Percentiles rank a stretch among this genome's conserved stretches.
Evolutionary conservation across 225 moss, liverwort and hornwort genomes (phyloP).

Genomic region (Antitrichia curtipendula): DNA sequence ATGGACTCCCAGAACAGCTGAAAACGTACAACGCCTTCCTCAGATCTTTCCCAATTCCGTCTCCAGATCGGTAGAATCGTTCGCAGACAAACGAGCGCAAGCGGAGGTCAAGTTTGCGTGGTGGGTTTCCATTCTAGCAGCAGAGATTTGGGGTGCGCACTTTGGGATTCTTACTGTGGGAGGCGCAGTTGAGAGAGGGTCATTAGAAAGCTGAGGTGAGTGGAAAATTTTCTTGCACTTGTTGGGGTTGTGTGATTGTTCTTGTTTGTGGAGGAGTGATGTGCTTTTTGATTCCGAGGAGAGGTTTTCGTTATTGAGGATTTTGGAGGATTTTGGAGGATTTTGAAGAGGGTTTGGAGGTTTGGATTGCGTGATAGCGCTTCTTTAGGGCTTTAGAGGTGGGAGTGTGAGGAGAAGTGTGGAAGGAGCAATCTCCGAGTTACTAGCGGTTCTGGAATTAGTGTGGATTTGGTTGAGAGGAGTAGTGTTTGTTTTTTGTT

Average conservation of each 20-base stretch:
- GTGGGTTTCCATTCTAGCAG: neutral
- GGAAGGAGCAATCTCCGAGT: neutral
- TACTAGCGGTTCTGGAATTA: neutral
- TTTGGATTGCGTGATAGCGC: neutral
- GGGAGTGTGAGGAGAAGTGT: neutral
- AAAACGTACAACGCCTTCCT: neutral
- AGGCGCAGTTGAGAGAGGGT: neutral
- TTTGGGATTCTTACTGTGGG: neutral
- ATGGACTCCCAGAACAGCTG: neutral
- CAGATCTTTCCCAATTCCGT: neutral
- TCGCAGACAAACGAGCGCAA: neutral
- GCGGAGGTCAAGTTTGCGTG: neutral
- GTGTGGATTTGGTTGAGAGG: neutral
- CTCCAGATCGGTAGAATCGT: neutral
- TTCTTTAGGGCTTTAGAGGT: neutral
- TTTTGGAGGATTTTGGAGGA: neutral
- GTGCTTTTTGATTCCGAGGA: neutral
- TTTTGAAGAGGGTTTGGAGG: neutral
- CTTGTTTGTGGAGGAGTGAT: neutral
- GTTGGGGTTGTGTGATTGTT: neutral
- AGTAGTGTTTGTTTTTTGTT: neutral
- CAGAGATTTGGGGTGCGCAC: neutral
- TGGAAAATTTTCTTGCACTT: neutral
- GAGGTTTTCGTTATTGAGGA: neutral
- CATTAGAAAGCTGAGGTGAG: neutral